Evolutionary conservation across 768 basidiomycete genomes (phyloP).

Genomic region (Dendrothele bispora): DNA sequence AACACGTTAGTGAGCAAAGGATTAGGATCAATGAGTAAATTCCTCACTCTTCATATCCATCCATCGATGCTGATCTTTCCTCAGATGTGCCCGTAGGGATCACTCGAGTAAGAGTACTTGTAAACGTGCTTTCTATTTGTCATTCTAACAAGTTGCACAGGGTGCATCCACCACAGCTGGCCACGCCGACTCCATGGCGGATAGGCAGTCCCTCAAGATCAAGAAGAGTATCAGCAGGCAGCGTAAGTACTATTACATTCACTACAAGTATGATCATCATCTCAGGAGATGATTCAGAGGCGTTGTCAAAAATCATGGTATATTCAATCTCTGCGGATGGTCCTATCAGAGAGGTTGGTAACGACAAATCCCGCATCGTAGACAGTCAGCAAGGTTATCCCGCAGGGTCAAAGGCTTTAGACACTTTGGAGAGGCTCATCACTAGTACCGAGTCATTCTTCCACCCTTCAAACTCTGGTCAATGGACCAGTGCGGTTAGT

Average conservation of each 20-base stretch:
- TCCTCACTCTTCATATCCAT: background rate
- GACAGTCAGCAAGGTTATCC: slow-evolving; percentile 53
- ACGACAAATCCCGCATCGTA: slow-evolving; percentile 21
- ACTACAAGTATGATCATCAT: background rate
- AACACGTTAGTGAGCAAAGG: slow-evolving; percentile 80
- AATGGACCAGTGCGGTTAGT: slow-evolving; percentile 70
- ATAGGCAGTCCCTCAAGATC: slow-evolving; percentile 56
- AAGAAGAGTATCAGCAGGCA: slow-evolving; percentile 70
- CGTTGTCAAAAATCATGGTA: slow-evolving; percentile 82
- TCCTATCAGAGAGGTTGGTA: slow-evolving; percentile 45
- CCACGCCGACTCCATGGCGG: slow-evolving; percentile 69
- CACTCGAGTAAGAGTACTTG: slow-evolving; percentile 58
- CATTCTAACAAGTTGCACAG: slow-evolving; percentile 35
- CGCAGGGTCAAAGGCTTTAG: slow-evolving; percentile 85
- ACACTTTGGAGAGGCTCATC: slow-evolving; percentile 83
- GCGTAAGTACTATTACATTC: slow-evolving; percentile 37
- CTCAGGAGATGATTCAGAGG: slow-evolving; percentile 40
- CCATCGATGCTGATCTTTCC: slow-evolving; percentile 5
- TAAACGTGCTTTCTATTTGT: too few species aligned
- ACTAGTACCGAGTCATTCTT: slow-evolving; percentile 94
- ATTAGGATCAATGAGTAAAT: slow-evolving; percentile 74
- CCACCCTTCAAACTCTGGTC: slow-evolving; percentile 90
- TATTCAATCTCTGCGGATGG: slow-evolving; percentile 90
- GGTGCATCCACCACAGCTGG: slow-evolving; percentile 62
- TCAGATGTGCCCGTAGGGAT: slow-evolving; percentile 73